Evolutionary conservation across 139 green algal species (phyloP), one percentile per base, ranked within the genome.

Genomic region (Edaphochlamys debaryana): DNA sequence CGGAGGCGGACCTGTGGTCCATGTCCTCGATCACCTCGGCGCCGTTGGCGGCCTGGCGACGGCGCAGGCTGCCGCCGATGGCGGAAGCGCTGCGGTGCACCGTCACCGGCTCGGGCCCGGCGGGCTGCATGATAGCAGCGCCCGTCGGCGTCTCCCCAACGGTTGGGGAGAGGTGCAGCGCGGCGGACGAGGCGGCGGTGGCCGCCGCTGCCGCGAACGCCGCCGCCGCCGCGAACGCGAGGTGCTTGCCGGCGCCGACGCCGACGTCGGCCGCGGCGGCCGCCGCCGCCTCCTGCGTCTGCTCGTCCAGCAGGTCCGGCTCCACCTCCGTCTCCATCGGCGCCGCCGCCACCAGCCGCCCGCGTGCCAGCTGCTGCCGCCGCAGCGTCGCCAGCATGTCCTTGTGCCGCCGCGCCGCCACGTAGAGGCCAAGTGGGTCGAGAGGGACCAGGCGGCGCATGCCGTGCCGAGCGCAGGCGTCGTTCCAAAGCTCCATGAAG

Each of bases 401-500:
- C 50, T 42, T 37, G 63, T 90, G 86, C 25, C 80, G 69, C 41
- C 63, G 70, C 30, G 79, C 68, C 17, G 86, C 86, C 13, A 90
- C 58, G 63, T 85, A 85, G 38, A 90, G 62, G 2, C 86, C 81
- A 40, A 90, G 23, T 23, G 86, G 86, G 37, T 90, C 86, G 50
- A 90, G 37, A 27, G 86, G 86, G 0, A 90, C 54, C 62, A 90
- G 45, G 70, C 83, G 76, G 58, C 52, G 72, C 79, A 84, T 67
- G 48, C 78, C 78, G 69, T 89, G 79, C 32, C 85, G 71, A 34
- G 45, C 63, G 29, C 79, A 84, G 30, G 85, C 80, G 37, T 90
- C 86, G 41, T 90, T 90, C 86, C 86, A 90, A 5, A 90, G 69
- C 58, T 90, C 86, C 86, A 90, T 90, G 38, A 90, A 79, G 0